These are phyloP conservation scores for Rhododendron vialii DNA, from an alignment of 148 eudicot genomes.

Conservation along the genomic window DNA sequence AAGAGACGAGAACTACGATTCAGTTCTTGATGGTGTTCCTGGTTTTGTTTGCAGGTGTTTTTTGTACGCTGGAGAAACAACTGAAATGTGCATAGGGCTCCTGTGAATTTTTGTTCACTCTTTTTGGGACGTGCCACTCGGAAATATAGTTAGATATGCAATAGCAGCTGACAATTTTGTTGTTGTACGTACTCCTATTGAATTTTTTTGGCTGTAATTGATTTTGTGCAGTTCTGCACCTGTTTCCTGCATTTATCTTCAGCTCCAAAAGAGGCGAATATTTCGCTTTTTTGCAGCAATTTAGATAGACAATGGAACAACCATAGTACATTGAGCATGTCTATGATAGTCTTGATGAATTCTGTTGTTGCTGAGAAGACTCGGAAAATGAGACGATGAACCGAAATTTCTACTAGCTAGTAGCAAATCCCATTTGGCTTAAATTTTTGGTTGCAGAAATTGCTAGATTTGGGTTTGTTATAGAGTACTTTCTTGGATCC, in stretches of 20 bases:
- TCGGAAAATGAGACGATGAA: not conserved
- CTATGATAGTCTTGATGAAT: not conserved
- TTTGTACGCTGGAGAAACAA: not conserved
- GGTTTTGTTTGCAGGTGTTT: constrained; percentile 4
- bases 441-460: not conserved
- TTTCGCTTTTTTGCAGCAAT: not conserved
- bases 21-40: not conserved
- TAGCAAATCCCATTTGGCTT: not conserved
- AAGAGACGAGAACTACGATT: not conserved
- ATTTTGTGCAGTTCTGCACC: not conserved
- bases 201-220: not conserved
- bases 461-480: not conserved
- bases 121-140: not conserved
- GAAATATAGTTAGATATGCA: not conserved
- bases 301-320: not conserved
- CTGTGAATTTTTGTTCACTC: not conserved
- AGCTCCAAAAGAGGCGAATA: not conserved
- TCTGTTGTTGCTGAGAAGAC: not conserved
- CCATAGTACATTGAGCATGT: not conserved
- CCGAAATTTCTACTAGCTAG: not conserved
- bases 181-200: not conserved
- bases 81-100: not conserved
- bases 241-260: not conserved
- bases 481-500: not conserved
- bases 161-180: not conserved